Evolutionary conservation across 805 yeast genomes (phyloP), one percentile per base, ranked within the genome.

Genomic region (Blastobotrys peoriensis): DNA sequence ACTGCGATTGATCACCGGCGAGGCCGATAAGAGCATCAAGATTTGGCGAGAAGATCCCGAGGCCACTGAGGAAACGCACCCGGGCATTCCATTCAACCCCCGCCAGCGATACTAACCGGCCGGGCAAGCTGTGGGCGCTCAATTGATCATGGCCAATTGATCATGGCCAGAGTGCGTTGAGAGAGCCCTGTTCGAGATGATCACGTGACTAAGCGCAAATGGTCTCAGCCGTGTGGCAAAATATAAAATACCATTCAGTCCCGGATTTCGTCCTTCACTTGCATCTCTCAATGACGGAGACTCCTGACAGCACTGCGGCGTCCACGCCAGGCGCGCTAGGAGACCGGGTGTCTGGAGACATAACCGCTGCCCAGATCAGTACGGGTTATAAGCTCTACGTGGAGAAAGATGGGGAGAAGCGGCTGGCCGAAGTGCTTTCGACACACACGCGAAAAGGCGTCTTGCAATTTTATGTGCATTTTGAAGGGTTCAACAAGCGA

Each of bases 401-500:
- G 4, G 70, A 70, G 48, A 91, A 93, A 61, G 96, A 88, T 57
- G 85, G 78, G 22, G 88, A 83, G 51, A 75, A 73, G 49, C 71
- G 96, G 49, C 62, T 79, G 27, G 97, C 98, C 1, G 98, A 93
- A 61, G 78, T 93, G 36, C 67, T 93, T 37, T 86, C 89, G 16
- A 74, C 78, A 40, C 86, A 85, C 50, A 40, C 36, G 16, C 79
- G 85, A 57, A 83, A 87, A 60, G 86, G 89, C 10, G 76, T 83
- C 49, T 78, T 79, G 25, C 85, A 78, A 52, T 89, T 83, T 63
- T 93, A 93, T 61, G 96, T 93, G 23, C 99, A 93, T 64, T 93
- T 88, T 66, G 86, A 80, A 43, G 96, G 89, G 54, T 93, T 82
- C 70, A 93, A 93, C 69, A 93, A 93, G 64, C 83, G 99, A 63